Base-by-base conservation (phyloP, 306 rosid genomes). In the Ormosia semicastrata region DNA sequence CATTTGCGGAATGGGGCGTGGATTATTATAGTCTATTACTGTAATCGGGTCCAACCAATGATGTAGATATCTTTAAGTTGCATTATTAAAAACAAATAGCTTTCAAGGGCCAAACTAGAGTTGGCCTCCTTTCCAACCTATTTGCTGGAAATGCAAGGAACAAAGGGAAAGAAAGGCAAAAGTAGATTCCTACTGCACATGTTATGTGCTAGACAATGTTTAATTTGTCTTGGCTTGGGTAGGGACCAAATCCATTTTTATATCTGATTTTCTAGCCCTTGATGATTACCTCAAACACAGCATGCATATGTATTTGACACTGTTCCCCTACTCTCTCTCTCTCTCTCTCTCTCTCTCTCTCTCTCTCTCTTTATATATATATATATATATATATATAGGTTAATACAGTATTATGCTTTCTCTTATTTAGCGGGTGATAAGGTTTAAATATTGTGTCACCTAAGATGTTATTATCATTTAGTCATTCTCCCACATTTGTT, bases 121-220 rank as follows among this genome's bases (percentile, higher is more conserved):
- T 80, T 76, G 80, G 81, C 77, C 36, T 66, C 46, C 80, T 67
- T 78, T 86, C 85, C 84, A 86, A 66, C 82, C 79, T 73, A 86
- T 78, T 85, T 86, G 90, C 87, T 82, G 85, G 83, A 87, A 82
- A 82, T 86, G 78, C 71, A 83, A 85, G 89, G 84, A 71, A 87
- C 88, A 81, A 74, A 77, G 43, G 65, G 75, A 57, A 46, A 70
- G 17, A 53, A 32, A 71, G 65, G 60, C 59, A 68, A 83, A 89
- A 80, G 89, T 75, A 90, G 91, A 88, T 86, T 86, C 90, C 91
- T 82, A n/a, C 30, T 44, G 57, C 85, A 76, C 89, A 86, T 82
- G 84, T 76, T 73, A 32, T 66, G 68, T 67, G 53, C 76, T 17
- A 40, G 41, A 84, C 86, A 80, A 82, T 80, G 80, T 87, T 79